Base-by-base conservation (phyloP, 257 asterid genomes). In the Thymus quinquecostatus region DNA sequence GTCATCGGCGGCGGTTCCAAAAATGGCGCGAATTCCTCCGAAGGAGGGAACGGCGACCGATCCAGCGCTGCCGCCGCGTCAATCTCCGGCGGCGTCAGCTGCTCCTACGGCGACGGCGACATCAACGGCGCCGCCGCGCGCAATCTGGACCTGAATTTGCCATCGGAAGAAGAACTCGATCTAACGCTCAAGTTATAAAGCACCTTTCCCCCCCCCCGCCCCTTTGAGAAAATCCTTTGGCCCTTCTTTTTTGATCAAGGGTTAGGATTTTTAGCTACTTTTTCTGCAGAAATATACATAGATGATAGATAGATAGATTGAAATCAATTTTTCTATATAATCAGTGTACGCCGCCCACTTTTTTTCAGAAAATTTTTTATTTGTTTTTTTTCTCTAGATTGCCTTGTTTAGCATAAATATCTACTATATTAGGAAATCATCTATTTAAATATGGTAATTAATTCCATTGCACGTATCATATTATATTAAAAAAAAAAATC, bases 121-220 rank as follows among this genome's bases (percentile, higher is more conserved):
- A n/a, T 3, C 41, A 59, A 8, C 33, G 72, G 11, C 65, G 70
- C 64, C 40, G 34, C 44, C 11, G 10, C 57, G 29, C 71, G 2
- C 30, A 49, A 67, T 28, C 75, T 79, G 3, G 88, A 83, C 66
- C 30, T 86, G 69, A 83, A 83, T 36, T 60, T 58, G 60, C 79
- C 79, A 2, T 29, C 73, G 8, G 66, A 80, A 0, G 33, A 40
- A 30, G 82, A 66, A 40, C 40, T 65, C 2, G 75, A 69, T 48
- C 49, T 73, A 48, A 58, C 60, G 38, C 79, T 78, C 3, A 55
- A 21, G 8, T 60, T 77, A 32, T 75, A 74, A 54, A 43, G 2
- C 8, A 45, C 27, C 8, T 44, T 44, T 59, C 5, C 5, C 6
- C 10, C 8, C 9, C 29, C 2, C 9, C 21, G 6, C 21, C 7